Evolutionary conservation across 768 basidiomycete species (phyloP), one percentile per base, ranked within the genome.

Genomic region (Pisolithus microcarpus): DNA sequence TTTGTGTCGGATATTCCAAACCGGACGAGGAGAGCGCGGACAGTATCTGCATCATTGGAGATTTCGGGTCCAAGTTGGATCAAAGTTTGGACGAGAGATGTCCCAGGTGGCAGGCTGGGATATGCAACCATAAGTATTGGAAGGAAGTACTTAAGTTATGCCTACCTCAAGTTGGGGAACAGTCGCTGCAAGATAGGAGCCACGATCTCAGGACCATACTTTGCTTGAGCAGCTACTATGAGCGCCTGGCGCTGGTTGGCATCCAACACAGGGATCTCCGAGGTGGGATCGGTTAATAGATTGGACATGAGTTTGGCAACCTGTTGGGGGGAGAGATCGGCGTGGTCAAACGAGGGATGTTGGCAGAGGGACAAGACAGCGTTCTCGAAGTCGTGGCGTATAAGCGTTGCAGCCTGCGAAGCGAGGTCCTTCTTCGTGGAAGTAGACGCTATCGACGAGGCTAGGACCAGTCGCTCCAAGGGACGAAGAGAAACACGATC

Each of bases 401-500:
- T 77, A 54, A 91, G 76, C 50, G 75, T 75, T 24, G 75, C 69
- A 11, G 91, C 90, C 56, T 81, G 77, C 51, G 62, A 61, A 7
- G 72, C 73, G 7, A 84, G 70, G 72, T 91, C 74, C 62, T 78
- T 70, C 64, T 79, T 65, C 66, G 78, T 72, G 36, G 82, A 76
- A 46, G 79, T 74, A 36, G 84, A 80, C 52, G 85, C 74, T 55
- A 92, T 78, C 46, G 88, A 81, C 19, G 87, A 80, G 30, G 84
- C 82, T 21, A 92, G 76, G 34, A 93, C 79, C 51, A 93, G 72
- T 46, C 81, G 77, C 68, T 92, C 91, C 50, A 92, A 78, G 18
- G 91, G 80, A 42, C 84, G 79, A 42, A 93, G 75, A 47, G 86
- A 86, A 38, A 91, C 73, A 52, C 90, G 82, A 73, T 92, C 87